Evolutionary conservation across 768 basidiomycete genomes (phyloP).

Genomic region (Krasilnikovozyma curviuscula): DNA sequence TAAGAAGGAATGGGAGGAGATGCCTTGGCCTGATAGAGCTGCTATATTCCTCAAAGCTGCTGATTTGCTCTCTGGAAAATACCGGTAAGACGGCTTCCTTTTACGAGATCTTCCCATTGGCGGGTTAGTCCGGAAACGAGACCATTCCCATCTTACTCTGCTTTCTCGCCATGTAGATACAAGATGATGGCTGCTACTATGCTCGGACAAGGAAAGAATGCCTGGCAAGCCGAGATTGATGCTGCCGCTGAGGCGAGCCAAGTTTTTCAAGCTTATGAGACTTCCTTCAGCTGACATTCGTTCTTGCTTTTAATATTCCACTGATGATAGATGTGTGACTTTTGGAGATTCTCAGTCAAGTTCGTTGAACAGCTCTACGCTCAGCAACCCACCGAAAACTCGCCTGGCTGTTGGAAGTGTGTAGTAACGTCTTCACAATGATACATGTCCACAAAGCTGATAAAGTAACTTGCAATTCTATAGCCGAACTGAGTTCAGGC

Average conservation of each 20-base stretch:
- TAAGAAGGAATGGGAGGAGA: constrained; percentile 70
- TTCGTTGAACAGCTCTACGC: constrained; percentile 88
- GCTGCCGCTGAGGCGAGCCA: constrained; percentile 76
- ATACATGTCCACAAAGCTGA: not conserved
- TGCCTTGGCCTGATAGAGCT: constrained; percentile 93
- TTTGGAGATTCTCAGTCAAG: constrained; percentile 90
- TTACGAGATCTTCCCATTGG: not conserved
- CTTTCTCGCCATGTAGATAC: constrained; percentile 46
- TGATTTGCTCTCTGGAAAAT: constrained; percentile 79
- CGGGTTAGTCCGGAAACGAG: no score
- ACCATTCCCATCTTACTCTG: not conserved
- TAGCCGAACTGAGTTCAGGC: constrained; percentile 87
- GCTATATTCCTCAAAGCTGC: constrained; percentile 97
- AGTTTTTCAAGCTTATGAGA: not conserved
- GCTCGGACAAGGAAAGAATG: constrained; percentile 96
- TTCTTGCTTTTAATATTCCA: not conserved
- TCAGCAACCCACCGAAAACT: constrained; percentile 73
- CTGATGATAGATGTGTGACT: constrained; percentile 74
- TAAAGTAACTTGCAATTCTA: not conserved
- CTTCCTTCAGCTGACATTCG: not conserved
- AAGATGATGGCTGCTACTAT: constrained; percentile 90
- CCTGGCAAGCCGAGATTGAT: constrained; percentile 99
- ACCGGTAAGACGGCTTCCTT: constrained; percentile 1
- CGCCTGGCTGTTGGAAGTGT: constrained; percentile 83
- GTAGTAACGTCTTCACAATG: constrained; percentile 23